Base-by-base conservation (phyloP, 2,329 filamentous ascomycete genomes). In the Penicillium sp. region DNA sequence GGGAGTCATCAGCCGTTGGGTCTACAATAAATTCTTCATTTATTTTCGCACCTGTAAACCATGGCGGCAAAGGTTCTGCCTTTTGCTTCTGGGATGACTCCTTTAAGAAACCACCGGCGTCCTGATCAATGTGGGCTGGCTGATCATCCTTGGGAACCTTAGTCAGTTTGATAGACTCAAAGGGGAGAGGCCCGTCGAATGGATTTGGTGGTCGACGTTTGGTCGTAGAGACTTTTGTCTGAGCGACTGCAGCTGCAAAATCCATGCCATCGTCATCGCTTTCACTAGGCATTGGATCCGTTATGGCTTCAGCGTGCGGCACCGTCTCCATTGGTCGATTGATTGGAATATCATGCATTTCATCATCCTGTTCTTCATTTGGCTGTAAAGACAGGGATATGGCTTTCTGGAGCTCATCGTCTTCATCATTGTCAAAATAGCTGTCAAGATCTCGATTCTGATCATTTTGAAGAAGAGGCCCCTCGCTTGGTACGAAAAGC, bases 181-280 rank as follows among this genome's bases (percentile, higher is more conserved):
- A 99, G 0, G 95, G 95, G 5, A 99, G 75, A 0, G 93, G 91
- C 0, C 93, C 93, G 62, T 85, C 85, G 68, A 96, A 90, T 3
- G 85, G 80, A 64, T 86, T 85, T 14, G 57, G 37, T 7, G 52
- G 9, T 8, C 37, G 24, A 10, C 62, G 64, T 29, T 62, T 64
- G 41, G 81, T 81, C 68, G 86, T 84, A 56, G 81, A 79, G 63
- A 83, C 84, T 57, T 88, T 86, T 21, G 90, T 89, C 60, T 87
- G 88, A 10, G 87, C 86, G 49, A 97, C 74, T 0, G 91, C 88
- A 31, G 90, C 82, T 69, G 90, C 85, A 48, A 97, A 79, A 71
- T 96, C 91, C 71, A 93, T 80, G 14, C 79, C 86, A 52, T 96
- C 90, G 56, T 86, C 88, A 51, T 92, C 90, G 57, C 90, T 84